phyloP scores from a whole-genome alignment of 73 alveolate genomes.

The Tetrahymena elliotti region DNA sequence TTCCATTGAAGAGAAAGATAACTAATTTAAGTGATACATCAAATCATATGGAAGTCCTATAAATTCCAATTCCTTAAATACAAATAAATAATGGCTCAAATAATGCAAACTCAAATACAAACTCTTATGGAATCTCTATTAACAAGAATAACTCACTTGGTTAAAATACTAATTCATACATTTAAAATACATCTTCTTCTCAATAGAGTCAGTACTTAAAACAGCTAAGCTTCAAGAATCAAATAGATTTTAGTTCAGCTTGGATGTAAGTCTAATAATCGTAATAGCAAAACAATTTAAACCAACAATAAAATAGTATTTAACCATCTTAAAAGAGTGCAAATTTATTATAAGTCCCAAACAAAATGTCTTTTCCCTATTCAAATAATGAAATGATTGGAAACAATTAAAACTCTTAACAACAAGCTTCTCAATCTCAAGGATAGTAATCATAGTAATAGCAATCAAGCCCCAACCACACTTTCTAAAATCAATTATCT shows the following conservation, averaged over 20 bases:
- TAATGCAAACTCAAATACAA: background rate
- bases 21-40: background rate
- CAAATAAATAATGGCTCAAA: background rate
- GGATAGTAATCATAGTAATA: background rate
- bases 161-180: background rate
- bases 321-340: background rate
- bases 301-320: too few relatives aligned
- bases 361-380: background rate
- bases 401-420: background rate
- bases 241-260: background rate
- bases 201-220: background rate
- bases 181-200: background rate
- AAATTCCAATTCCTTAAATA: background rate
- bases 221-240: background rate
- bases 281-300: background rate
- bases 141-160: background rate
- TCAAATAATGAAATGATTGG: background rate
- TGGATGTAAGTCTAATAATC: background rate
- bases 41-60: background rate
- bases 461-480: background rate
- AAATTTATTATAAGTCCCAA: background rate
- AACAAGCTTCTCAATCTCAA: background rate
- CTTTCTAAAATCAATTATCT: background rate
- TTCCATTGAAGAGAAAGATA: background rate
- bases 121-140: background rate